Conservation (phyloP, 306 rosid species). For the Canavalia ensiformis region DNA sequence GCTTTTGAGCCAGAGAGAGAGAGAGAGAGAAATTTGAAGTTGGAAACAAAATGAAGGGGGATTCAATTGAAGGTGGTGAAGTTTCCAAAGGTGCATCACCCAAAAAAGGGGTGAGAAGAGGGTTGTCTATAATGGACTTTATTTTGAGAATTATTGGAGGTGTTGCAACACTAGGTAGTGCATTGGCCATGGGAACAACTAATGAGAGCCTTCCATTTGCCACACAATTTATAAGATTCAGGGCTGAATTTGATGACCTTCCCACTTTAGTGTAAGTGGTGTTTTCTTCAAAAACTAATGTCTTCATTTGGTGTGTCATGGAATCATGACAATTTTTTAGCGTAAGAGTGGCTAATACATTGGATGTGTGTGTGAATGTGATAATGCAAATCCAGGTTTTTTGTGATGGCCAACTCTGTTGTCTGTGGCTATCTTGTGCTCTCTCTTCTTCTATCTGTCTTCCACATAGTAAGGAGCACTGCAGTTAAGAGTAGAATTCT, state of each 20-base stretch:
- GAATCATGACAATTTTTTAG: background rate
- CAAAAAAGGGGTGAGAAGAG: constrained; percentile 50
- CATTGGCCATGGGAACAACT: constrained; percentile 55
- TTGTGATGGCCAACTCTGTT: constrained; percentile 70
- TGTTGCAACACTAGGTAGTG: constrained; percentile 53
- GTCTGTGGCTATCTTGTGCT: constrained; percentile 70
- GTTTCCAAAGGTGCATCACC: constrained; percentile 21
- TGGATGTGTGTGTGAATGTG: constrained; percentile 34
- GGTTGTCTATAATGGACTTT: constrained; percentile 60
- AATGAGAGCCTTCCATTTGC: constrained; percentile 59
- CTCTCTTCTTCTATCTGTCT: constrained; percentile 59
- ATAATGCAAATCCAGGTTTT: constrained; percentile 60
- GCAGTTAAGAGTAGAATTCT: constrained; percentile 59
- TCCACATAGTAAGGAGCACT: constrained; percentile 61
- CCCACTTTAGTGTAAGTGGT: constrained; percentile 64
- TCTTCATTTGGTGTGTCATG: background rate
- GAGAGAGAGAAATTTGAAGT: background rate
- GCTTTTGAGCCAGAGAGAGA: background rate
- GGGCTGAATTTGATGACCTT: constrained; percentile 61
- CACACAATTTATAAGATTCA: constrained; percentile 54
- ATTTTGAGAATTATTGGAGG: constrained; percentile 55
- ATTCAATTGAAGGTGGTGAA: constrained; percentile 46
- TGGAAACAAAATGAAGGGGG: constrained; percentile 38
- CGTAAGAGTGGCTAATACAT: background rate
- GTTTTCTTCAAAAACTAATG: background rate